Evolutionary conservation across 345 rosid species (phyloP), one percentile per base, ranked within the genome.

Genomic region (Passiflora organensis): DNA sequence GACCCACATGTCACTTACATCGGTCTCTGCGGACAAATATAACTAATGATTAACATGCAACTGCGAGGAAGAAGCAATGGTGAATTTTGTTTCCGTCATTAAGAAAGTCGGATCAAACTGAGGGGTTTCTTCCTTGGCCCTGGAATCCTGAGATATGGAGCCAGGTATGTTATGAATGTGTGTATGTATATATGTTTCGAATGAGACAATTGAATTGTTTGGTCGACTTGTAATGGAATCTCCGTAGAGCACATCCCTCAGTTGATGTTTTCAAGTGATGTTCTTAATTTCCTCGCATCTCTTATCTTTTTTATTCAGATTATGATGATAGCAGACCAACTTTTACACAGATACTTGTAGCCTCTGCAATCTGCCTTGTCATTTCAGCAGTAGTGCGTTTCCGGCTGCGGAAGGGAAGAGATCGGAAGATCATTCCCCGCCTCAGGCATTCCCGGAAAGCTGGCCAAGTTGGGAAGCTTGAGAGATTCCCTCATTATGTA

Each of bases 401-500:
- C 38, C 82, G 77, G 51, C 43, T 78, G 32, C 53, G 76, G 23
- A 73, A 54, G 64, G 71, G 60, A 39, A 82, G 81, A 63, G 75
- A 82, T 65, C 70, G 74, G 34, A 91, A 76, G 75, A 77, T 82
- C 69, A 71, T 81, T 44, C 96, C 96, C 9, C 78, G 79, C 39
- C 52, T 83, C 2, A 76, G 63, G 58, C 51, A 64, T 13, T 59
- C 34, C 34, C 34, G 75, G 1, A 74, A 76, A 53, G 72, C 70
- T 0, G 83, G 79, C 49, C 80, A 62, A 1, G 70, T 71, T 16
- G 75, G 72, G 20, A 75, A 73, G 62, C 75, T 87, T 13, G 97
- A 91, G 66, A 80, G 70, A 68, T 91, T 91, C 79, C 71, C 91
- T 19, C 76, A 83, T 59, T 91, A 80, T 61, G 85, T 91, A 61